Evolutionary conservation across 106 monocot genomes (phyloP), one percentile per base, ranked within the genome.

Genomic region (Iris macrosiphon): DNA sequence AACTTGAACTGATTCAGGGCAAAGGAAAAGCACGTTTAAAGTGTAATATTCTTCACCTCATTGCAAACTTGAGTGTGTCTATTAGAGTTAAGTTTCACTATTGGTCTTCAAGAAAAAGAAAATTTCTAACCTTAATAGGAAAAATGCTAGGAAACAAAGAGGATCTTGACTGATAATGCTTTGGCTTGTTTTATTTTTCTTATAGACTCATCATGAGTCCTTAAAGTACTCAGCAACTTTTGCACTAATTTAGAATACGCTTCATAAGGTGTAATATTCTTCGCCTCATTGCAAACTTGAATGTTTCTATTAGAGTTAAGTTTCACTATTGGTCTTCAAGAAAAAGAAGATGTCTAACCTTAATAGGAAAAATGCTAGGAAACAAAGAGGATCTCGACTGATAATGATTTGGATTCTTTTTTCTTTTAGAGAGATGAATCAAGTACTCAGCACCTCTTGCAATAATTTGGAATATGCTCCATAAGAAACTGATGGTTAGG

Each of bases 401-500:
- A 14, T 23, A 47, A 23, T 47, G 47, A 21, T 24, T 8, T 47
- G 21, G 47, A 24, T 47, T 47, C 47, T 24, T 47, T 24, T 47
- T 47, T 47, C 24, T 23, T 24, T 23, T 47, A n/a, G 3, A 47
- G 25, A 10, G 43, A 44, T 2, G 3, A 3, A 47, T 7, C 47
- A 47, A 23, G 24, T 2, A 19, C 24, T 41, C 40, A 41, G 3
- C 6, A 41, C 43, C 43, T 43, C 20, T 2, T 19, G 3, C 17
- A 43, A n/a, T 18, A 43, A 43, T 47, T 10, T 47, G 47, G 47
- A 24, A 47, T 47, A 21, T 47, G 23, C 25, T 12, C 9, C 47
- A 47, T 23, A 47, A 47, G 47, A 47, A 47, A 47, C 24, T 47
- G 47, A 47, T 47, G 47, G 47, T 24, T 10, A 24, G 1, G 24